Evolutionary conservation across 2,329 filamentous ascomycete species (phyloP).

Genomic region (Sphaerulina vaccinii): DNA sequence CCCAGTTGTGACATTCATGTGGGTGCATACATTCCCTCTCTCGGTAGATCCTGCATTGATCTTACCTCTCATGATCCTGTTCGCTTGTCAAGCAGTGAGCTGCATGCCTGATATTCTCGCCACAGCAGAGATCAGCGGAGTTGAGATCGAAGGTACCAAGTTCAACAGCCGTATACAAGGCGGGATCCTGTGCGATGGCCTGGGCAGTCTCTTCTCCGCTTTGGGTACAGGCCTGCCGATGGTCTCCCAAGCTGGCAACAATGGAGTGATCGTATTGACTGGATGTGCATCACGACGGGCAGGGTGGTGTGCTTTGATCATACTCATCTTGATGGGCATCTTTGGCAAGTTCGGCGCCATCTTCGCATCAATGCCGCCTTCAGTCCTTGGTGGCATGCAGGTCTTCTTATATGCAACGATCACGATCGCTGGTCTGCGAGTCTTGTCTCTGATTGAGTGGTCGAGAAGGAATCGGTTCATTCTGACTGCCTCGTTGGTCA

Average conservation of each 20-base stretch:
- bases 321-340: conserved; percentile 14
- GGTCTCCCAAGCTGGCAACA: conserved; percentile 17
- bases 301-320: conserved; percentile 10
- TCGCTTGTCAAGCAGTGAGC: conserved; percentile 11
- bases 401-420: conserved; percentile 76
- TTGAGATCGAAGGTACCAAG: conserved; percentile 13
- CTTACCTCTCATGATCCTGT: conserved; percentile 15
- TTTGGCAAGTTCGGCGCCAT: conserved; percentile 15
- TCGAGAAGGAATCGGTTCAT: conserved; percentile 76
- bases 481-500: conserved; percentile 41
- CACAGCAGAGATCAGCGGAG: conserved; percentile 12
- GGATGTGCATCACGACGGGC: conserved; percentile 14
- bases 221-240: conserved; percentile 15
- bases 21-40: conserved; percentile 12
- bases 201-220: conserved; percentile 12
- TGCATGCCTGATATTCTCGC: conserved; percentile 18
- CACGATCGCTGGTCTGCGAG: conserved; percentile 71
- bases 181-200: conserved; percentile 15
- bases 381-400: conserved; percentile 48
- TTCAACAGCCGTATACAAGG: conserved; percentile 17
- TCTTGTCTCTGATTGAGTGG: conserved; percentile 67
- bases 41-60: conserved; percentile 14
- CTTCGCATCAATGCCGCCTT: conserved; percentile 13
- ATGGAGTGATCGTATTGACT: conserved; percentile 17
- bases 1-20: conserved; percentile 13